A percentile compares a stretch with the other conserved stretches of the same genome.
phyloP scores from a whole-genome alignment of 108 stramenopile species.

The Nitzschia sp. region DNA sequence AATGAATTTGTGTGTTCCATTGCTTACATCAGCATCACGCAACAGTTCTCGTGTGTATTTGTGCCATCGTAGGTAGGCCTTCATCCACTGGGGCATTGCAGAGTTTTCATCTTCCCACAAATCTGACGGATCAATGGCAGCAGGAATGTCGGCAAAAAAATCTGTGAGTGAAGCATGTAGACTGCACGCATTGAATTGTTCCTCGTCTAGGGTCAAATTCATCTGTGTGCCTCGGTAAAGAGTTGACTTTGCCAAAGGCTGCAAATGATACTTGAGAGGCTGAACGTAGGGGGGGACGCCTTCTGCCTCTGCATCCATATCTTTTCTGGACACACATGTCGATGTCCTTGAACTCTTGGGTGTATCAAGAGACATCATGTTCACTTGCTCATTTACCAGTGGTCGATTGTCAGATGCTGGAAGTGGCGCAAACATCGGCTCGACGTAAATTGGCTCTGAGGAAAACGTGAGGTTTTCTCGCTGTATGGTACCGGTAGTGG shows the following conservation, averaged over 20 bases:
- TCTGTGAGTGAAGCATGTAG: not conserved
- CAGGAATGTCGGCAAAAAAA: conserved; percentile 13
- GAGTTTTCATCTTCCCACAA: conserved; percentile 24
- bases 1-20: conserved; percentile 10
- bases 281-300: too few species aligned
- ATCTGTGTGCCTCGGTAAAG: too few species aligned
- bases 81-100: conserved; percentile 40
- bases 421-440: conserved; percentile 2
- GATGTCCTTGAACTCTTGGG: too few species aligned
- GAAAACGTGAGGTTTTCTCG: not conserved
- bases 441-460: not conserved
- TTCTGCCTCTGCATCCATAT: too few species aligned
- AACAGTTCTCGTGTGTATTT: conserved; percentile 19
- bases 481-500: not conserved
- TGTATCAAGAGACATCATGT: too few species aligned
- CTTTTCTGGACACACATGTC: too few species aligned
- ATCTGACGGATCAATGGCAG: not conserved
- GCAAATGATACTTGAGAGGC: too few species aligned
- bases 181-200: not conserved
- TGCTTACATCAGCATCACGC: not conserved
- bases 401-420: too few species aligned
- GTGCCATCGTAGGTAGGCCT: conserved; percentile 49
- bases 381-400: too few species aligned
- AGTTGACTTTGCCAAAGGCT: too few species aligned
- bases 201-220: not conserved